Percentiles rank a stretch among this genome's conserved stretches.
phyloP scores from a whole-genome alignment of 1,284 basidiomycete species.

The Tilletia walkeri region DNA sequence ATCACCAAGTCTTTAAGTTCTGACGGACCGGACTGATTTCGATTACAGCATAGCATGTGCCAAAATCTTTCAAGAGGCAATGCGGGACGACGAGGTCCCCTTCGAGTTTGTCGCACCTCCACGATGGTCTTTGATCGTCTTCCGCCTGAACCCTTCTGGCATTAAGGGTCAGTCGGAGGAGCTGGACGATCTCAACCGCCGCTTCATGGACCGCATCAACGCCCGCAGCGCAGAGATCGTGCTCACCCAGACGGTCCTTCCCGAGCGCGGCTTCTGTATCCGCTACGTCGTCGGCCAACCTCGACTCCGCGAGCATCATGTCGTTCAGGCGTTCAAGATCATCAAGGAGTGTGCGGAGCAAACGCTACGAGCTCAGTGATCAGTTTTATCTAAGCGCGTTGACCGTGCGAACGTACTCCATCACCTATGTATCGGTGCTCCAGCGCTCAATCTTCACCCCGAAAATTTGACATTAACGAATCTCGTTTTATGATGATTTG shows the following conservation, averaged over 20 bases:
- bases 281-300: conserved; percentile 45
- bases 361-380: not conserved
- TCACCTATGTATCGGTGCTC: too few relatives aligned
- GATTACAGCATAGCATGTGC: conserved; percentile 30
- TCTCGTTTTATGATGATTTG: too few relatives aligned
- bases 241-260: conserved; percentile 49
- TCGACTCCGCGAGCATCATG: conserved; percentile 31
- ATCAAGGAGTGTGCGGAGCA: conserved; percentile 25
- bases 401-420: too few relatives aligned
- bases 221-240: conserved; percentile 32
- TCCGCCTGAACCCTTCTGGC: conserved; percentile 33
- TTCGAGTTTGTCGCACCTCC: conserved; percentile 45
- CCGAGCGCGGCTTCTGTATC: conserved; percentile 44
- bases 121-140: conserved; percentile 45
- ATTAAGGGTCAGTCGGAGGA: conserved; percentile 12
- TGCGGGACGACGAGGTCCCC: conserved; percentile 7
- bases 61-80: conserved; percentile 24
- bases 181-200: conserved; percentile 38
- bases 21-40: not conserved
- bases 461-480: too few relatives aligned
- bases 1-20: not conserved
- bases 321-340: conserved; percentile 33
- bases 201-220: conserved; percentile 36
- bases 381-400: not conserved
- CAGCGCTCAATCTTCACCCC: not conserved